phyloP scores from a whole-genome alignment of 306 rosid species.

The Castanospermum australe region DNA sequence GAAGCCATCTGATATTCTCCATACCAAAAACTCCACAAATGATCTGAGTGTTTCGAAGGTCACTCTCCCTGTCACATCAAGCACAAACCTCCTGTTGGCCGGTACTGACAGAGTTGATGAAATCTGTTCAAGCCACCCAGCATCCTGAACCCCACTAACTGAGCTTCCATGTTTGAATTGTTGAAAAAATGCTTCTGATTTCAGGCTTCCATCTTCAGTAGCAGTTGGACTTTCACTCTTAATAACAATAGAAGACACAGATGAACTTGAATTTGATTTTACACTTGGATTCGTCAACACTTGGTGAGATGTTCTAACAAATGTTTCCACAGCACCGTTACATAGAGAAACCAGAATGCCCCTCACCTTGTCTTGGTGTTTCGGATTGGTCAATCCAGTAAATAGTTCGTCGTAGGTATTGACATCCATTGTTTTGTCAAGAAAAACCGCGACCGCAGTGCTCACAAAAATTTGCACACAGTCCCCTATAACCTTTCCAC shows the following conservation, averaged over 20 bases:
- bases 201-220: slow-evolving; percentile 27
- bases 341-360: slow-evolving; percentile 67
- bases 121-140: slow-evolving; percentile 64
- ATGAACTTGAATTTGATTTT: slow-evolving; percentile 16
- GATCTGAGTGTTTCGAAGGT: slow-evolving; percentile 75
- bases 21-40: slow-evolving; percentile 57
- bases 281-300: slow-evolving; percentile 53
- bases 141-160: slow-evolving; percentile 29
- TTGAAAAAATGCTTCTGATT: slow-evolving; percentile 39
- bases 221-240: slow-evolving; percentile 22
- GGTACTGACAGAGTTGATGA: slow-evolving; percentile 82
- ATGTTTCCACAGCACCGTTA: slow-evolving; percentile 88
- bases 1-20: slow-evolving; percentile 61
- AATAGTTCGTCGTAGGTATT: slow-evolving; percentile 71
- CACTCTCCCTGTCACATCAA: slow-evolving; percentile 86
- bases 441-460: slow-evolving; percentile 81
- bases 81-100: slow-evolving; percentile 63
- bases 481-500: slow-evolving; percentile 55
- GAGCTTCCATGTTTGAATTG: slow-evolving; percentile 28
- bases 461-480: slow-evolving; percentile 72
- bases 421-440: slow-evolving; percentile 81
- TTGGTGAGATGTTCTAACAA: slow-evolving; percentile 77
- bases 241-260: slow-evolving; percentile 32
- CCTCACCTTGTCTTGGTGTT: slow-evolving; percentile 59
- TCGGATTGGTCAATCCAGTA: slow-evolving; percentile 78